These are phyloP conservation scores for Boeremia exigua DNA, from an alignment of 2,329 filamentous ascomycete genomes.

Conservation along the genomic window DNA sequence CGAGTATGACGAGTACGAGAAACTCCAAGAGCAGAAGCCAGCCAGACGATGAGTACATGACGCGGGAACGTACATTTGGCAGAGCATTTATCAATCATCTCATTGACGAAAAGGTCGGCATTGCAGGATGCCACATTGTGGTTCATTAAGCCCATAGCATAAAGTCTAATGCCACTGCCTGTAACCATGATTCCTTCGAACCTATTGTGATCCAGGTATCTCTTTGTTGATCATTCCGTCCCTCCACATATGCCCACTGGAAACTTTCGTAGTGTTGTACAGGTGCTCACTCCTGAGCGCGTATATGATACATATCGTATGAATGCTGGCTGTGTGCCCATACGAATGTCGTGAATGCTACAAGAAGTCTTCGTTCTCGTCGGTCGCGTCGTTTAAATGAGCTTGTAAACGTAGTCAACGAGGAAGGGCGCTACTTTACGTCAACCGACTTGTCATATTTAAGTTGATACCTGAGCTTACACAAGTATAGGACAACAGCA, in stretches of 20 bases:
- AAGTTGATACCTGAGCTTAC: constrained; percentile 59
- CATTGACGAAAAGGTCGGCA: constrained; percentile 23
- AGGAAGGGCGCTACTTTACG: constrained; percentile 58
- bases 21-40: constrained; percentile 33
- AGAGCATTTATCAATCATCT: constrained; percentile 20
- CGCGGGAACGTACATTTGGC: constrained; percentile 22
- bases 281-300: constrained; percentile 10
- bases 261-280: constrained; percentile 9
- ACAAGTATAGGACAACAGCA: constrained; percentile 75
- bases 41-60: constrained; percentile 29
- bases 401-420: constrained; percentile 60
- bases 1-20: constrained; percentile 64
- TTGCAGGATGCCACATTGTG: constrained; percentile 22
- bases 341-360: background rate
- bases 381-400: constrained; percentile 47
- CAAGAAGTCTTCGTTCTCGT: background rate
- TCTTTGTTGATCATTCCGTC: background rate
- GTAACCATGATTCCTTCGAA: background rate
- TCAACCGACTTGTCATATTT: background rate
- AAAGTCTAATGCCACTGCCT: constrained; percentile 8
- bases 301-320: constrained; percentile 10
- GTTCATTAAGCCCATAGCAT: constrained; percentile 3
- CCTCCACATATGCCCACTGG: background rate
- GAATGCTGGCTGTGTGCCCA: constrained; percentile 6
- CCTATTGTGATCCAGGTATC: background rate